Evolutionary conservation across 208 protist species (phyloP).

Genomic region (Acanthamoeba polyphaga): DNA sequence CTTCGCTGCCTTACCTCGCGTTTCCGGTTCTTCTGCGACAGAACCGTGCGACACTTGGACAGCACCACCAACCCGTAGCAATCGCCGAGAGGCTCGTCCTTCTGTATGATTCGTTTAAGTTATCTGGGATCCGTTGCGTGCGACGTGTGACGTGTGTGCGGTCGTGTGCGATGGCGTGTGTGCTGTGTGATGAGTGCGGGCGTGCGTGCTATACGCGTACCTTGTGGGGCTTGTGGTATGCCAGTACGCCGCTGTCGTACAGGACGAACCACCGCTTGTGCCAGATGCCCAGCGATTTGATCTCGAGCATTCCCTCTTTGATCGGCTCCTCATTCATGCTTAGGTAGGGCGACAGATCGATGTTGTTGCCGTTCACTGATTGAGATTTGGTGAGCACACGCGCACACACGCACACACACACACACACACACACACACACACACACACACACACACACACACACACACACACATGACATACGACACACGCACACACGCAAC

Average conservation of each 20-base stretch:
- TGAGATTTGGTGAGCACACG: neutral
- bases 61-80: conserved; percentile 22
- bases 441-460: too few species aligned
- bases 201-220: neutral
- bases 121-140: neutral
- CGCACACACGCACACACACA: neutral
- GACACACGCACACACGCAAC: neutral
- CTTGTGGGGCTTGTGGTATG: neutral
- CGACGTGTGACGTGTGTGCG: neutral
- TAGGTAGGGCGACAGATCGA: neutral
- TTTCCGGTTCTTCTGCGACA: neutral
- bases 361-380: conserved; percentile 1
- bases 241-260: neutral
- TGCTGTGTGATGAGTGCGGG: neutral
- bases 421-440: too few species aligned
- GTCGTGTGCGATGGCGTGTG: neutral
- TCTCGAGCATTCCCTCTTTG: conserved; percentile 57
- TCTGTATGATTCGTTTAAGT: neutral
- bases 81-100: neutral
- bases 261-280: conserved; percentile 45
- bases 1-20: neutral
- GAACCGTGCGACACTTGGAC: neutral
- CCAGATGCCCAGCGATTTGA: conserved; percentile 38
- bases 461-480: neutral
- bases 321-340: conserved; percentile 26